Base-by-base conservation (phyloP, 129 eudicot genomes). In the Ambrosia artemisiifolia region DNA sequence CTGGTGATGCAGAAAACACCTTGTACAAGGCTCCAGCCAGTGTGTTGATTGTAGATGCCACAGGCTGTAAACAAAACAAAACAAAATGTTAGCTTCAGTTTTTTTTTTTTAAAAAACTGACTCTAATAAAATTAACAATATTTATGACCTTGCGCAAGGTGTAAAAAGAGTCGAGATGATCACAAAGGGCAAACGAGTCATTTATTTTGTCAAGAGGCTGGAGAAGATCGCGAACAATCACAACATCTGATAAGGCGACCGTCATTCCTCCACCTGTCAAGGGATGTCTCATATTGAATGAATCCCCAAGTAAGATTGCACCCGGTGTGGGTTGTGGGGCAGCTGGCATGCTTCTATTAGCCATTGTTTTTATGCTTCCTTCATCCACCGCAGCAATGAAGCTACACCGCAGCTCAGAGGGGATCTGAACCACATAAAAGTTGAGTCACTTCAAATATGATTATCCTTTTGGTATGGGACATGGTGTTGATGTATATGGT, bases 241-340 rank as follows among this genome's bases (percentile, higher is more conserved):
- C 90, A 48, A 89, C 81, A 33, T 89, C 96, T 5, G 86, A 84
- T 35, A 89, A 72, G 63, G 96, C 92, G 11, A 89, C 92, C 2
- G 92, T 89, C 96, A 89, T 89, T 78, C 96, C 96, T 80, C 96
- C 96, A 24, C 96, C 96, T 1, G 96, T 86, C 42, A 86, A 71
- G 30, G 96, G 92, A 63, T 89, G 96, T 5, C 96, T 68, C 92
- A 86, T 86, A 77, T 86, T 89, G 77, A 89, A 86, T 12, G 96
- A 80, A 70, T 89, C 96, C 28, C 96, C 96, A 8, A 86, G 70
- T 20, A 89, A 59, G 30, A 89, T 77, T 28, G 89, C 89, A 17
- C 89, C 89, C 0, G 89, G 89, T 57, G 89, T 85, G 19, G 86
- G 86, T 62, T 85, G 76, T 32, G 89, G 89, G 57, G 74, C 84